A percentile compares a stretch with the other conserved stretches of the same genome.
These are phyloP conservation scores for Colletotrichum filicis DNA, from an alignment of 2,329 filamentous ascomycete species.

Conservation along the genomic window DNA sequence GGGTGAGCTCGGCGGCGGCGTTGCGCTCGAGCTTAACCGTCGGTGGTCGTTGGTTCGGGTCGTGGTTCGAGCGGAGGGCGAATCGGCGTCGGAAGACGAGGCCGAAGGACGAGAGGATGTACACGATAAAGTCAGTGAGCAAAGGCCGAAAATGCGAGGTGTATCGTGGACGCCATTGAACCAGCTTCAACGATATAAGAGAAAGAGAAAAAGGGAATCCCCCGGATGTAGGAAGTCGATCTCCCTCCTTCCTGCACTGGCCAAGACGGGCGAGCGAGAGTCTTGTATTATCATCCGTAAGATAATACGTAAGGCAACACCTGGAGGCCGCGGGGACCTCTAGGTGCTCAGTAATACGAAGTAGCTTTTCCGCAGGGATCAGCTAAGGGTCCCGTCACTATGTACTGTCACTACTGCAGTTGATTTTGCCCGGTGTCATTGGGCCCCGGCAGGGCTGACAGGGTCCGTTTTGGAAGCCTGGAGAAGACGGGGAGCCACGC, in stretches of 20 bases:
- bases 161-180: neutral
- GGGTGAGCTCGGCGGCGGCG: neutral
- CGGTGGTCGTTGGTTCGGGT: neutral
- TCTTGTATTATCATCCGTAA: neutral
- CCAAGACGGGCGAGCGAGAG: neutral
- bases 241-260: neutral
- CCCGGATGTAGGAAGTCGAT: neutral
- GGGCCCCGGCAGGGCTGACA: conserved; percentile 7
- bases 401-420: neutral
- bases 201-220: neutral
- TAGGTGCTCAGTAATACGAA: neutral
- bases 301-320: neutral
- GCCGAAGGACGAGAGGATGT: neutral
- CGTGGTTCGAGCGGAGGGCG: neutral
- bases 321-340: neutral
- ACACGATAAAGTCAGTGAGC: neutral
- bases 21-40: neutral
- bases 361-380: neutral
- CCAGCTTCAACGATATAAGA: neutral
- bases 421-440: conserved; percentile 5
- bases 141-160: neutral
- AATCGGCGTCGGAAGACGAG: neutral
- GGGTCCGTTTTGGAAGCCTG: conserved; percentile 8
- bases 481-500: neutral
- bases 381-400: neutral